These are phyloP conservation scores for Cladosporium austrohemisphaericum DNA, from an alignment of 2,329 filamentous ascomycete genomes.

Conservation along the genomic window DNA sequence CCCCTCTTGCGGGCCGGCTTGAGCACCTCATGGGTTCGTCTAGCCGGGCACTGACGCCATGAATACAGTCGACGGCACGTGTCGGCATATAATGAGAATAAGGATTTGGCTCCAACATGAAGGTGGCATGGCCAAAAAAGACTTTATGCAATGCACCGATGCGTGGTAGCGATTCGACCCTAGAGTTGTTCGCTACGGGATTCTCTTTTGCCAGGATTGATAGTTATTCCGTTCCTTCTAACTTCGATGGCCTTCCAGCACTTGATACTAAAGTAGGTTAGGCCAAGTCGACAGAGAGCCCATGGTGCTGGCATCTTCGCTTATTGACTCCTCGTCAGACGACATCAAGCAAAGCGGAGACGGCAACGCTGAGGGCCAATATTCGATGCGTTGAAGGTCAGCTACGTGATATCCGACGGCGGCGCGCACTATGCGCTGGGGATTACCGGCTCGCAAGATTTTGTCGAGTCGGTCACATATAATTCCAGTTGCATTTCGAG, in stretches of 20 bases:
- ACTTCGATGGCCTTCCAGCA: neutral
- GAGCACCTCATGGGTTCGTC: too few relatives aligned
- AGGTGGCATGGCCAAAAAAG: too few relatives aligned
- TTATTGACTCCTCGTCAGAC: conserved; percentile 31
- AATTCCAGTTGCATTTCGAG: conserved; percentile 17
- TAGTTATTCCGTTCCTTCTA: neutral
- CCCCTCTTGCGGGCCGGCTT: too few relatives aligned
- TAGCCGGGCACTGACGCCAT: too few relatives aligned
- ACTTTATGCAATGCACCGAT: too few relatives aligned
- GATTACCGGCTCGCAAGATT: conserved; percentile 26
- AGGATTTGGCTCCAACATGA: too few relatives aligned
- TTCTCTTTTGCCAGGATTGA: neutral
- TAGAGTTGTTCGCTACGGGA: neutral
- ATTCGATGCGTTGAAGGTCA: conserved; percentile 64
- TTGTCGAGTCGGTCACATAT: conserved; percentile 31
- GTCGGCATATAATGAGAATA: too few relatives aligned
- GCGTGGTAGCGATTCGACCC: too few relatives aligned
- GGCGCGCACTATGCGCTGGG: conserved; percentile 15
- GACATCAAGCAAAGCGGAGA: conserved; percentile 42
- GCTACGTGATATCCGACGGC: conserved; percentile 64
- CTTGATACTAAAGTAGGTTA: neutral
- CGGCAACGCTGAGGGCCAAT: conserved; percentile 43
- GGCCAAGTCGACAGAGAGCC: conserved; percentile 16
- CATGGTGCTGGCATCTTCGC: conserved; percentile 36
- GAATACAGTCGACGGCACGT: too few relatives aligned